Base-by-base conservation (phyloP, 164 flowering plant species). In the Aristolochia fimbriata region DNA sequence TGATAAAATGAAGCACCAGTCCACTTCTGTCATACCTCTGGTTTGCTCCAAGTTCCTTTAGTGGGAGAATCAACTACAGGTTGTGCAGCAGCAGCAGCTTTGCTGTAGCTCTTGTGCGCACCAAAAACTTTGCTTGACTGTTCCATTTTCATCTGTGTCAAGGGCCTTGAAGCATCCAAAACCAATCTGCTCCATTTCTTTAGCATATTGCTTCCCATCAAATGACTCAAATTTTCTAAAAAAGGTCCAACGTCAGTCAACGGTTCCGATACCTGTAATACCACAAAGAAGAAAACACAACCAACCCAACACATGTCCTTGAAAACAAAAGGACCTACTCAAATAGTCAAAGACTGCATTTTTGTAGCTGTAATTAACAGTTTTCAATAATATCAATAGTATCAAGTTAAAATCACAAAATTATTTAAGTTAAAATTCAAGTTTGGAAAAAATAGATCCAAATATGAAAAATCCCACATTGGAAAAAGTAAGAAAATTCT, bases 101-200 rank as follows among this genome's bases (percentile, higher is more conserved):
- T 76, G 2, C 73, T 67, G 65, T 70, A 77, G 50, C 62, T 62
- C n/a, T 58, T 71, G 61, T 60, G 59, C 0, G 71, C 45, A 25
- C 61, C 49, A 45, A 25, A 37, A 30, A 65, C 16, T 60, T 62
- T 57, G 6, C 51, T 76, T 23, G 65, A 16, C 22, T 47, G 17
- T 47, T 63, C 70, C 50, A 61, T 25, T 52, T 56, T 60, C 33
- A 25, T 30, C 43, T 25, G 56, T 9, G 57, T 37, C 8, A 73
- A 70, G 27, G 62, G 37, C 59, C 49, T 64, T 22, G 65, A 57
- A 16, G 74, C 37, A 41, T 62, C 71, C 50, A 52, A 60, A n/a
- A 60, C 47, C 60, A 62, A 65, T 66, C 80, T 72, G 66, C 77
- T 65, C 78, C 80, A 81, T 74, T 78, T 71, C 30, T 71, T 65